Evolutionary conservation across 2,329 filamentous ascomycete genomes (phyloP).

Genomic region (Diplodia seriata): DNA sequence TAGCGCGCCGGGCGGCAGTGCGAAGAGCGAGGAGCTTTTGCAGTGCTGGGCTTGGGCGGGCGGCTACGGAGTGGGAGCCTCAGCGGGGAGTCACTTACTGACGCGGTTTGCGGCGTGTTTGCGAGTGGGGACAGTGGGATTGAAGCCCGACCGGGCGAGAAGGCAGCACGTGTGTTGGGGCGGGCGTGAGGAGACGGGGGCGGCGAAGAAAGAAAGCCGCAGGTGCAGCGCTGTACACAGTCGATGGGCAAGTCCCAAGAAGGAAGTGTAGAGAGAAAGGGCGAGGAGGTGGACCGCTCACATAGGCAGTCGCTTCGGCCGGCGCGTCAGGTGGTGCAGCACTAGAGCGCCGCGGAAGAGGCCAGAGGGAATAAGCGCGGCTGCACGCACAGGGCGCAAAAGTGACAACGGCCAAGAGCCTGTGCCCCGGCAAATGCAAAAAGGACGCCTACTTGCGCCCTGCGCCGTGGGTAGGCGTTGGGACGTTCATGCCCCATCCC

Average conservation of each 20-base stretch:
- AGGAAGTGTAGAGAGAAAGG: slow-evolving; percentile 19
- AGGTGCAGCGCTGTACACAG: not conserved
- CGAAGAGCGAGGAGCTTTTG: slow-evolving; percentile 33
- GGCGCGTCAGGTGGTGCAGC: slow-evolving; percentile 28
- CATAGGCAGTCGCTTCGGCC: slow-evolving; percentile 18
- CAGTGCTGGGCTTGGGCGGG: slow-evolving; percentile 16
- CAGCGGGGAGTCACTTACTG: slow-evolving; percentile 35
- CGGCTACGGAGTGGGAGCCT: slow-evolving; percentile 35
- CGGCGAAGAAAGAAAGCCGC: slow-evolving; percentile 1
- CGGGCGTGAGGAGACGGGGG: slow-evolving; percentile 5
- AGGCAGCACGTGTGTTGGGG: slow-evolving; percentile 15
- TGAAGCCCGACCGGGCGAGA: slow-evolving; percentile 31
- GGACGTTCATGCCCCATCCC: slow-evolving; percentile 17
- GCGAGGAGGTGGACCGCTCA: slow-evolving; percentile 30
- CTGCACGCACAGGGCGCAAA: slow-evolving; percentile 22
- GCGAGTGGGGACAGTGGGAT: slow-evolving; percentile 31
- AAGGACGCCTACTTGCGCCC: slow-evolving; percentile 10
- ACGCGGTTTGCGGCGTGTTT: slow-evolving; percentile 20
- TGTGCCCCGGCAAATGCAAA: slow-evolving; percentile 20
- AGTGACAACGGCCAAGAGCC: slow-evolving; percentile 23
- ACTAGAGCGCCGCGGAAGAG: slow-evolving; percentile 18
- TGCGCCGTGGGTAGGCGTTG: slow-evolving; percentile 18
- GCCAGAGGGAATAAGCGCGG: slow-evolving; percentile 28
- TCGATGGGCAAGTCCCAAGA: not conserved
- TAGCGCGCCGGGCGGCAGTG: slow-evolving; percentile 7